Conservation (phyloP, 2,329 filamentous ascomycete genomes). For the Hawksworthiomyces lignivorus region DNA sequence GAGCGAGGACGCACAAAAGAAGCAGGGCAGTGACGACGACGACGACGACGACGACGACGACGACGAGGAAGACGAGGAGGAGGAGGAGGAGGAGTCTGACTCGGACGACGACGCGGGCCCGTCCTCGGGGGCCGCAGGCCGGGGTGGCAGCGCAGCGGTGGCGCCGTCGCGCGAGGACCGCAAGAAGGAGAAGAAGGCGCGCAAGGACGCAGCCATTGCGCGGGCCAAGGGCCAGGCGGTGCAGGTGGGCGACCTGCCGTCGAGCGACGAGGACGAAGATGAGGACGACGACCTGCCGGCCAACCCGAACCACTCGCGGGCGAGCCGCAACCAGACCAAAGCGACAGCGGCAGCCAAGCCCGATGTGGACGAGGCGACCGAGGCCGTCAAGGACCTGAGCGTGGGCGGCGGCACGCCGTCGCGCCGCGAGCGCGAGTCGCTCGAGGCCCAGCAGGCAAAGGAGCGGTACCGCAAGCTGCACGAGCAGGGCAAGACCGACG, state of each 20-base stretch:
- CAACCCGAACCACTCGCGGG: constrained; percentile 87
- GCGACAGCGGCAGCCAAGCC: constrained; percentile 23
- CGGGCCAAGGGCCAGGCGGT: constrained; percentile 63
- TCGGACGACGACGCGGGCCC: constrained; percentile 37
- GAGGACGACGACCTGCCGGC: constrained; percentile 62
- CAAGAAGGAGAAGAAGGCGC: constrained; percentile 85
- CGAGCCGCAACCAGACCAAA: constrained; percentile 52
- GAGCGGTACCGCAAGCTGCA: constrained; percentile 89
- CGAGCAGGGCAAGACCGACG: constrained; percentile 91
- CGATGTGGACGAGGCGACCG: constrained; percentile 41
- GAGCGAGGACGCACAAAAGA: constrained; percentile 49
- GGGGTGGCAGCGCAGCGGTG: constrained; percentile 25
- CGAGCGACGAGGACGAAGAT: constrained; percentile 52
- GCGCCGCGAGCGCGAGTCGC: constrained; percentile 58
- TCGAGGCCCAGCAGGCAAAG: constrained; percentile 81
- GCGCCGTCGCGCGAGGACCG: constrained; percentile 72
- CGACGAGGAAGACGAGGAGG: constrained; percentile 44
- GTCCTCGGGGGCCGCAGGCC: constrained; percentile 40
- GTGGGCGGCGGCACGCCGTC: constrained; percentile 27
- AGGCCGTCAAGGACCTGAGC: constrained; percentile 48
- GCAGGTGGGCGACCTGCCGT: constrained; percentile 78
- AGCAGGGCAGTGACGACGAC: constrained; percentile 27
- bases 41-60: constrained; percentile 42
- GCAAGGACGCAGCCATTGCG: constrained; percentile 43
- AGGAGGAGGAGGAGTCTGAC: constrained; percentile 44